These are phyloP conservation scores for Auricularia auricula-judae DNA, from an alignment of 768 basidiomycete genomes.

Conservation along the genomic window DNA sequence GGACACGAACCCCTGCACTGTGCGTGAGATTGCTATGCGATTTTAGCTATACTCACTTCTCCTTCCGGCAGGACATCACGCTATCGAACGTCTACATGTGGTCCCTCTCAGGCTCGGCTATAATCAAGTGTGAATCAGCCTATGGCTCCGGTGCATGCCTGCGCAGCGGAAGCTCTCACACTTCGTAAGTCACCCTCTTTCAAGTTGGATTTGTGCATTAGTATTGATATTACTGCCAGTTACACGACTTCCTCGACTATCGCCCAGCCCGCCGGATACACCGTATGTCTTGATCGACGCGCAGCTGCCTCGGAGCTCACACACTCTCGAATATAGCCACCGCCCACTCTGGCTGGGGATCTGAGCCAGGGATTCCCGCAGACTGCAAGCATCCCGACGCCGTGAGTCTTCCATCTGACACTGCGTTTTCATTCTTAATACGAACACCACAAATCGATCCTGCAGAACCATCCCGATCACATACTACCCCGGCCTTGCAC, in stretches of 20 bases:
- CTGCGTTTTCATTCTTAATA: not conserved
- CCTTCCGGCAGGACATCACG: conserved; percentile 9
- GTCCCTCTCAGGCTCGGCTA: conserved; percentile 15
- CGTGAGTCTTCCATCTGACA: conserved; percentile 10
- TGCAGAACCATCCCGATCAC: conserved; percentile 16
- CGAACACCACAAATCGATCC: not conserved
- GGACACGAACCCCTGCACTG: conserved; percentile 16
- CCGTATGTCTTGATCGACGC: not conserved
- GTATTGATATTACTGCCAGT: not conserved
- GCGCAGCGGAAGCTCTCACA: conserved; percentile 13
- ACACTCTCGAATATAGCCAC: conserved; percentile 3
- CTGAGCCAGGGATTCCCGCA: conserved; percentile 14
- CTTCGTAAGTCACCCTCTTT: not conserved
- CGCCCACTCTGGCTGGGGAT: conserved; percentile 17
- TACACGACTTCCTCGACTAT: conserved; percentile 11
- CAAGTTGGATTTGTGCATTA: not conserved
- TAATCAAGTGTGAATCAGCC: conserved; percentile 19
- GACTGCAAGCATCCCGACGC: conserved; percentile 15
- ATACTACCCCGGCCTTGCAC: conserved; percentile 16
- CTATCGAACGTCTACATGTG: conserved; percentile 20
- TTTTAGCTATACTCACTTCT: not conserved
- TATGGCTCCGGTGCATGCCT: conserved; percentile 19
- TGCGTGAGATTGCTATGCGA: not conserved
- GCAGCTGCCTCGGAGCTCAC: not conserved
- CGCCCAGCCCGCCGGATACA: conserved; percentile 17